Evolutionary conservation across 2,329 filamentous ascomycete species (phyloP).

Genomic region (Alternaria gaisen): DNA sequence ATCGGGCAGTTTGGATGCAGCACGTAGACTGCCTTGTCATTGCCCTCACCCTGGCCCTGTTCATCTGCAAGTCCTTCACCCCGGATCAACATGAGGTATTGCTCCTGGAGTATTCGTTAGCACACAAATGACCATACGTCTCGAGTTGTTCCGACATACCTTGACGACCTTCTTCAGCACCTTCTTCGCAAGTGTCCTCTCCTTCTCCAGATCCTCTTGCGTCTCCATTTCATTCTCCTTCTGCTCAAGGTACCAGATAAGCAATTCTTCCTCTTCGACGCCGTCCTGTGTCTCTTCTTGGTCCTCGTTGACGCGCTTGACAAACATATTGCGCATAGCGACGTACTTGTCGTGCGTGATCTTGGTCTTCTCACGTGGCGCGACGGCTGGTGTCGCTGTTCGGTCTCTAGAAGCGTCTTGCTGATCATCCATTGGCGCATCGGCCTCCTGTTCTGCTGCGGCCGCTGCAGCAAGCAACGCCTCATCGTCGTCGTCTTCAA

Average conservation of each 20-base stretch:
- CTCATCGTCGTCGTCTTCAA: constrained; percentile 81
- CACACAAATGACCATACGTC: neutral
- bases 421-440: constrained; percentile 42
- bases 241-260: constrained; percentile 92
- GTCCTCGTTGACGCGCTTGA: constrained; percentile 83
- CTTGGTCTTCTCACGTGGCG: constrained; percentile 72
- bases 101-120: constrained; percentile 58
- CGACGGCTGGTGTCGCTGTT: constrained; percentile 49
- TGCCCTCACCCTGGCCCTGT: constrained; percentile 63
- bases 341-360: constrained; percentile 97
- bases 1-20: constrained; percentile 93
- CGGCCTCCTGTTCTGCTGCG: constrained; percentile 56
- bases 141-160: constrained; percentile 62
- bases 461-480: constrained; percentile 63
- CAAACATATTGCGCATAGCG: constrained; percentile 84
- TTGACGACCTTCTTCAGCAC: constrained; percentile 96
- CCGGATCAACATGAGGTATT: constrained; percentile 68
- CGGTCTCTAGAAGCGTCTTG: constrained; percentile 49
- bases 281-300: constrained; percentile 80
- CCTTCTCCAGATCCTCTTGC: constrained; percentile 81
- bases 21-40: constrained; percentile 75
- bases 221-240: constrained; percentile 82
- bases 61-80: constrained; percentile 90
- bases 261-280: constrained; percentile 80
- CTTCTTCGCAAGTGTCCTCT: constrained; percentile 78